Conservation (phyloP, 2,329 filamentous ascomycete genomes). For the Pestalotiopsis sp. region DNA sequence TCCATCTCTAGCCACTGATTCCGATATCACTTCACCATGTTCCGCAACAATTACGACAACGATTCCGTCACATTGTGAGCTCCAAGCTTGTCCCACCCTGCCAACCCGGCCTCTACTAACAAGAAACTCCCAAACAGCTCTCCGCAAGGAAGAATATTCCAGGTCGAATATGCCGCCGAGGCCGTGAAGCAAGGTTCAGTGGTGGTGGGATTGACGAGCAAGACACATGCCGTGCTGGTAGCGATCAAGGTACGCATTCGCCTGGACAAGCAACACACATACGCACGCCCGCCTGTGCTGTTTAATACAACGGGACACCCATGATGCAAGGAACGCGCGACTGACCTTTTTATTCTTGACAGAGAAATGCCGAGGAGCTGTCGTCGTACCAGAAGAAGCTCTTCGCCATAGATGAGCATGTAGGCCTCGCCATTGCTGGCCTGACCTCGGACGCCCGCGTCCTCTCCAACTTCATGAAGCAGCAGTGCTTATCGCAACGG, state of each 20-base stretch:
- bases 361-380: constrained; percentile 99
- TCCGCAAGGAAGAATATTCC: constrained; percentile 98
- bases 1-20: background rate
- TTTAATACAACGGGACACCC: background rate
- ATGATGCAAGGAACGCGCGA: background rate
- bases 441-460: constrained; percentile 97
- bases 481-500: constrained; percentile 93
- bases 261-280: background rate
- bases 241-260: constrained; percentile 80
- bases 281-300: background rate
- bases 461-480: constrained; percentile 99
- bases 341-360: constrained; percentile 17
- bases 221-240: constrained; percentile 94
- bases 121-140: constrained; percentile 63
- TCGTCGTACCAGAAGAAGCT: constrained; percentile 99
- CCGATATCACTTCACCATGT: constrained; percentile 67
- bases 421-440: constrained; percentile 92
- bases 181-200: constrained; percentile 99
- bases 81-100: constrained; percentile 18
- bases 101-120: constrained; percentile 19
- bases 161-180: constrained; percentile 98
- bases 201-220: constrained; percentile 95
- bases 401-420: constrained; percentile 93
- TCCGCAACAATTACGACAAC: constrained; percentile 99
- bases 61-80: constrained; percentile 98